phyloP scores from a whole-genome alignment of 257 asterid species.

The Jaltomata sinuosa region DNA sequence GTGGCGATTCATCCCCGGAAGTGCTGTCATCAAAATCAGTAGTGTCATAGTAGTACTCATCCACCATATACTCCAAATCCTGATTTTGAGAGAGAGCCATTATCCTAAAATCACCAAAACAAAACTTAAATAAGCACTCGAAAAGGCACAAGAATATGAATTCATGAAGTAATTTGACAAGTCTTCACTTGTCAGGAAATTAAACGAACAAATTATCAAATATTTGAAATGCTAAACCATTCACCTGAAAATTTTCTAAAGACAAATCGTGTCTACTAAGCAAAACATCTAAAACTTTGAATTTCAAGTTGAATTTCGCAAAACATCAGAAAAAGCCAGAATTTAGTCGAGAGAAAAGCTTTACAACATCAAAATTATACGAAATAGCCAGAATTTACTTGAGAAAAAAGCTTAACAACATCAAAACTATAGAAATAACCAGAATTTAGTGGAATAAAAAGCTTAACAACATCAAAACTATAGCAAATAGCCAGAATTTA shows the following conservation, averaged over 20 bases:
- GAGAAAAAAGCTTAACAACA: neutral
- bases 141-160: neutral
- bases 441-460: neutral
- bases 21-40: constrained; percentile 29
- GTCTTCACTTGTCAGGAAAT: neutral
- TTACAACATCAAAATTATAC: neutral
- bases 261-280: neutral
- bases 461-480: neutral
- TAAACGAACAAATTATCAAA: neutral
- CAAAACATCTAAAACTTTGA: neutral
- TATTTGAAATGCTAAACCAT: neutral
- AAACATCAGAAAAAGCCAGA: neutral
- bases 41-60: constrained; percentile 36
- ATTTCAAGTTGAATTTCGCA: neutral
- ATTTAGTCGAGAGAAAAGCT: neutral
- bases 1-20: constrained; percentile 20
- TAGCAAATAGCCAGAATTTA: neutral
- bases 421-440: neutral
- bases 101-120: neutral
- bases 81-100: constrained; percentile 55
- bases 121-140: neutral
- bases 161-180: neutral
- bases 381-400: neutral
- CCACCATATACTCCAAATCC: constrained; percentile 47
- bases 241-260: neutral